Evolutionary conservation across 1,284 basidiomycete genomes (phyloP), one percentile per base, ranked within the genome.

Genomic region (Moesziomyces sp.): DNA sequence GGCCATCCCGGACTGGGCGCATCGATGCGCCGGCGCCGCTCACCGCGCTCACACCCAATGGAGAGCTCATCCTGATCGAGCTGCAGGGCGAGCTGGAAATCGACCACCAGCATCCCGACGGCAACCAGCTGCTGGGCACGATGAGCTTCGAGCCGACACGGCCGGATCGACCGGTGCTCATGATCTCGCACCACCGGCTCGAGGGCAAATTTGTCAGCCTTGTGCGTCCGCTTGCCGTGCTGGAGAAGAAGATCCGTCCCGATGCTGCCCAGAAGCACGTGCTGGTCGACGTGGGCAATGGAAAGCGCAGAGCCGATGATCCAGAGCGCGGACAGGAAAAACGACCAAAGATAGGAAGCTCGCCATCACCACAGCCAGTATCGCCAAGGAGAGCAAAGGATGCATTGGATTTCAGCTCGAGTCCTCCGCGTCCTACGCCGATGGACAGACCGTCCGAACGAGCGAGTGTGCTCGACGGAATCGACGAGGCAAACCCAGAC

Each of bases 141-240:
- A 40, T 83, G 48, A 66, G 33, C n/a, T 83, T 82, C 43, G 78
- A 77, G 5, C 42, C 57, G 0, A 62, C 62, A 1, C 61, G 74
- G 18, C 74, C 74, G 90, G 90, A 89, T 71, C 91, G 91, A 77
- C 90, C 92, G 0, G 92, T 90, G 0, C 87, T 97, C 5, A 86
- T 88, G 66, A 91, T 97, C 59, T 93, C 93, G 8, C 91, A 95
- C 84, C 92, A 97, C 80, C 86, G 93, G 18, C 88, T 97, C 1
- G 94, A 97, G 81, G 94, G 94, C 49, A 93, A 92, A 80, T 87
- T 96, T 58, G 88, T 90, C 40, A 88, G 86, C 45, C 87, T 97
- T 1, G 54, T 67, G 0, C 48, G 57, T 23, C 82, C 82, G 3
- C 38, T 83, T 5, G 81, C 82, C 11, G 76, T 83, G 5, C 52